Base-by-base conservation (phyloP, 2,329 filamentous ascomycete species). In the Xylaria sp. region DNA sequence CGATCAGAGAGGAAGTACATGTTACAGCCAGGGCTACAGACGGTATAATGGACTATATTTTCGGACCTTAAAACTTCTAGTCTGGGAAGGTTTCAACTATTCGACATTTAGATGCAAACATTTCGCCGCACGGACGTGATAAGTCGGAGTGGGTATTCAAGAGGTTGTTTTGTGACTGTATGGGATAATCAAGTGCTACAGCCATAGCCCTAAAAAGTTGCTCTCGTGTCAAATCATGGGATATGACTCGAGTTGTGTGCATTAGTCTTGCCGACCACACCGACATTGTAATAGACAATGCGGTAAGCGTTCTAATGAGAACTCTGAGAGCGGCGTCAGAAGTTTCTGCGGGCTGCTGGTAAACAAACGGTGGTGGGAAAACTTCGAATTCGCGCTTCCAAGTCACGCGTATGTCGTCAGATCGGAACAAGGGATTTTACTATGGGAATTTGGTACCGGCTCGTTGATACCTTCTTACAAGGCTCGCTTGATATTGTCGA, bases 121-220 rank as follows among this genome's bases (percentile, higher is more conserved):
- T 49, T 11, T 21, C 17, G 31, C 8, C 29, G 19, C 37, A 49
- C 27, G 46, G 46, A 49, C 29, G 23, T 19, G 15, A 35, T 7
- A 49, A 23, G 31, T 29, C 46, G 15, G 46, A 49, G 13, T 49
- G 46, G 46, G 46, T 49, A 29, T 49, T 49, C 46, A 25, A 49
- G 17, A 35, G 35, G 46, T 29, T 15, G 4, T 49, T 35, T 27
- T 29, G 46, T 4, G 29, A 49, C 31, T 19, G 13, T 2, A 35
- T 29, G 4, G 46, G 46, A 4, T 29, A 49, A n/a, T 1, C 37
- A 6, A 49, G 46, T 23, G 29, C 46, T 7, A 23, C 37, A 4
- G 46, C 37, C 29, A 37, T 49, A 29, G 46, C 46, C 17, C 46
- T 29, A 1, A 49, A 4, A 17, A 19, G 15, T 25, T 49, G n/a